Evolutionary conservation across 495 filamentous ascomycete species (phyloP), one percentile per base, ranked within the genome.

Genomic region (Penicillium dipodomyicola): DNA sequence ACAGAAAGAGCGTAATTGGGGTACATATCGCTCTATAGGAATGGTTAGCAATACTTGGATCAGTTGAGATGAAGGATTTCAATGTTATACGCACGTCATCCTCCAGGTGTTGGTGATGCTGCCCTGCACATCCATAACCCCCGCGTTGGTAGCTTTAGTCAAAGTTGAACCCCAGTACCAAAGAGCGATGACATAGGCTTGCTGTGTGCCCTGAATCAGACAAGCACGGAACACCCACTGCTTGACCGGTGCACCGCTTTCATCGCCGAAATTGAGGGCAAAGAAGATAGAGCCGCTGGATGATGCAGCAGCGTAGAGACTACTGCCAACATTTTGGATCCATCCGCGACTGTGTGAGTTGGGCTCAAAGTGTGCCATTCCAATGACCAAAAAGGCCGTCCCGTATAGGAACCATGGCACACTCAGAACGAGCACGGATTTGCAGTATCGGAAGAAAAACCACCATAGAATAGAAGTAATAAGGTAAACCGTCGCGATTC

Each of bases 361-460:
- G 11, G 58, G 41, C 49, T 78, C 72, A 50, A 82, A 82, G 25
- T 85, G 85, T n/a, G 85, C 81, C 19, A 87, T 61, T 6, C 86
- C 87, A 35, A 90, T 80, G 9, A 89, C 67, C 54, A 88, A 70
- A 69, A 90, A 89, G 7, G 85, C 85, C 0, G 81, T 54, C 12
- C 85, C 86, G 54, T 86, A 90, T 59, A 88, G 73, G 61, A 85
- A 61, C 79, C 84, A 89, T 33, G 86, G 74, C 4, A 80, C 63
- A 2, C 81, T 81, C 2, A 89, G 74, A 9, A 81, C 79, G 45
- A 81, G 81, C n/a, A 84, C 77, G 0, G 85, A 84, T 65, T 83
- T 82, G 65, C 82, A 76, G 43, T 70, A 76, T 12, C 87, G 80
- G 72, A 87, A 88, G 47, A 86, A 61, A 44, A 77, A 71, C 84